Base-by-base conservation (phyloP, 1,284 basidiomycete genomes). In the Flammula alnicola region DNA sequence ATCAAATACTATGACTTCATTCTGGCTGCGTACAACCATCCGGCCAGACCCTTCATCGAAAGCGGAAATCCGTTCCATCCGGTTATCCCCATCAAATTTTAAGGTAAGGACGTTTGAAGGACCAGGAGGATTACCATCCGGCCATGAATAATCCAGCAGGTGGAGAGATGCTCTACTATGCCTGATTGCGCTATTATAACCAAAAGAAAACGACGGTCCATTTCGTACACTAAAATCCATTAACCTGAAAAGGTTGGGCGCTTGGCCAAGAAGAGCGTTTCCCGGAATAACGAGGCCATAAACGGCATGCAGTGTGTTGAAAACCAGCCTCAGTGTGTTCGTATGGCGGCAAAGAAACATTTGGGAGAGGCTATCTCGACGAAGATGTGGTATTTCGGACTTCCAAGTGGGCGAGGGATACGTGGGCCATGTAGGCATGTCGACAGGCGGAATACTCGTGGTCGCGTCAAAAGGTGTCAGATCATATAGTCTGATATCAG, bases 1-100 rank as follows among this genome's bases (percentile, higher is more conserved):
- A 22, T 31, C 27, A 11, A 12, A 30, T 25, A 31, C 27, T 14
- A 42, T 16, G 9, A 31, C 10, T 7, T 42, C 16, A 9, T 27
- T 16, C 11, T 11, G 3, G 17, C 9, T 16, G 19, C 4, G 1
- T 1, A 42, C 27, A 20, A 20, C 27, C 12, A 11, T 9, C 19
- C 40, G 40, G 10, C 40, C 40, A 25, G 40, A 42, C 4, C 27
- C 16, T 31, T 42, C 40, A 22, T 42, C 40, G 27, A 42, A 42
- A 20, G 40, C 40, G 8, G 40, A 31, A 30, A 30, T 42, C 6
- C 6, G 11, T 41, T 10, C 9, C n/a, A 10, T 30, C 39, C 26
- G 10, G 16, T 8, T 2, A 4, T 30, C 29, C 11, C n/a, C 12
- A 11, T 19, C 17, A 3, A 20, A 20, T 12, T 19, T 1, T 1